These are phyloP conservation scores for Fonsecaea monophora DNA, from an alignment of 2,329 filamentous ascomycete species.

Conservation along the genomic window DNA sequence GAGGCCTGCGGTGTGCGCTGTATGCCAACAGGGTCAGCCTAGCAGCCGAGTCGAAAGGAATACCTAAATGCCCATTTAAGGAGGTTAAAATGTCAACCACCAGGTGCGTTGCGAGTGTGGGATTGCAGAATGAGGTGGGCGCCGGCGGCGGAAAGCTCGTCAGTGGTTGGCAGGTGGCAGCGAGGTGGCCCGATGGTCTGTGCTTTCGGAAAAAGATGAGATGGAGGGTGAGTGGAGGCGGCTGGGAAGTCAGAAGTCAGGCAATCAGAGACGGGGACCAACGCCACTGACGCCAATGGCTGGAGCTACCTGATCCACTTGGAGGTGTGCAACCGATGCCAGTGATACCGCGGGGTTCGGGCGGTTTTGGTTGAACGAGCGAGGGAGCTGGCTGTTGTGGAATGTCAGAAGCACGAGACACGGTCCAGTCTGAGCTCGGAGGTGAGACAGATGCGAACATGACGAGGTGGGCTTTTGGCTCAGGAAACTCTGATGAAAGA, in stretches of 20 bases:
- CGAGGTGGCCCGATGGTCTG: slow-evolving; percentile 9
- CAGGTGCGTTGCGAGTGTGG: not conserved
- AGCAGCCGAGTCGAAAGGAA: not conserved
- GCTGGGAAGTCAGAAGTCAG: slow-evolving; percentile 2
- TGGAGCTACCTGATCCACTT: slow-evolving; percentile 5
- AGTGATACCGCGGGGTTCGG: slow-evolving; percentile 20
- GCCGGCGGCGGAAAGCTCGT: not conserved
- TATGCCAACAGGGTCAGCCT: slow-evolving; percentile 1
- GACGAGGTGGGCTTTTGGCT: not conserved
- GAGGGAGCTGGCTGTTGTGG: not conserved
- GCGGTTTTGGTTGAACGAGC: slow-evolving; percentile 1
- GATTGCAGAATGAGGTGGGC: slow-evolving; percentile 8
- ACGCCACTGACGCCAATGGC: slow-evolving; percentile 28
- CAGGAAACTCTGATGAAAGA: not conserved
- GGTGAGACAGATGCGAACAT: slow-evolving; percentile 6
- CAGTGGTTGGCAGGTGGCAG: not conserved
- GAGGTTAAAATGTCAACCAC: not conserved
- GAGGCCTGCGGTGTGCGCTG: not conserved
- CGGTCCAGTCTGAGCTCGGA: not conserved
- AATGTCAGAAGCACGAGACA: slow-evolving; percentile 8
- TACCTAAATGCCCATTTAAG: not conserved
- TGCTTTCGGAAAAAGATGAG: slow-evolving; percentile 23
- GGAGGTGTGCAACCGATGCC: slow-evolving; percentile 5
- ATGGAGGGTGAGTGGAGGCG: slow-evolving; percentile 13
- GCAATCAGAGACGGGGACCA: slow-evolving; percentile 12